Base-by-base conservation (phyloP, 176 grass and related monocot species). In the Microstegium vimineum region DNA sequence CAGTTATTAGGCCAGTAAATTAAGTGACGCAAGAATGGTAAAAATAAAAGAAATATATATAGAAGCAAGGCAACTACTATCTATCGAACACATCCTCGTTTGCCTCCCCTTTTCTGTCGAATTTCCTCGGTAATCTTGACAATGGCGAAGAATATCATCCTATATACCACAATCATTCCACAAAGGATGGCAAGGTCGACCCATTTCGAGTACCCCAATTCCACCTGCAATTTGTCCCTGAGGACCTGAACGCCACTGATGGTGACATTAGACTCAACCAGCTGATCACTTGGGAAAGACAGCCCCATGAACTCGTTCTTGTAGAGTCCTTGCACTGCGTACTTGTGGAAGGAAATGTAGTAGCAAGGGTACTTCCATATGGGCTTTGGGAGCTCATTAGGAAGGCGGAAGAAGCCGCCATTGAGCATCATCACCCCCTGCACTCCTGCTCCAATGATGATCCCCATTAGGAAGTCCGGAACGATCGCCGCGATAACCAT, bases 181-280 rank as follows among this genome's bases (percentile, higher is more conserved):
- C 18, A 88, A 1, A 91, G 46, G 46, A 91, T 85, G 30, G 65
- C 89, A 13, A 91, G 16, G 69, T 91, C 75, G 2, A 91, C 81
- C 89, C 85, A 91, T 41, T 91, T 91, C 9, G 85, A 85, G 72
- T 91, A 88, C 15, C 66, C 75, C 85, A 87, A 60, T 72, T 88
- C 89, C 43, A 88, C 82, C 57, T 91, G 35, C 66, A 83, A 54
- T 23, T 70, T 77, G 20, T 71, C n/a, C n/a, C n/a, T 66, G 1
- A 88, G 56, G 32, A 88, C 18, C 15, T 73, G 45, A 28, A 77
- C 23, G 0, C 86, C 90, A 2, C 76, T 85, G 10, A 91, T 88
- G 36, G 85, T 88, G 28, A 43, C 46, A 22, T 80, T 80, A 9
- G 66, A 70, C 16, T 27, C 30, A 7, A 57, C 5, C 4, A 73